These are phyloP conservation scores for Durotheca rogersii DNA, from an alignment of 495 filamentous ascomycete genomes.

Conservation along the genomic window DNA sequence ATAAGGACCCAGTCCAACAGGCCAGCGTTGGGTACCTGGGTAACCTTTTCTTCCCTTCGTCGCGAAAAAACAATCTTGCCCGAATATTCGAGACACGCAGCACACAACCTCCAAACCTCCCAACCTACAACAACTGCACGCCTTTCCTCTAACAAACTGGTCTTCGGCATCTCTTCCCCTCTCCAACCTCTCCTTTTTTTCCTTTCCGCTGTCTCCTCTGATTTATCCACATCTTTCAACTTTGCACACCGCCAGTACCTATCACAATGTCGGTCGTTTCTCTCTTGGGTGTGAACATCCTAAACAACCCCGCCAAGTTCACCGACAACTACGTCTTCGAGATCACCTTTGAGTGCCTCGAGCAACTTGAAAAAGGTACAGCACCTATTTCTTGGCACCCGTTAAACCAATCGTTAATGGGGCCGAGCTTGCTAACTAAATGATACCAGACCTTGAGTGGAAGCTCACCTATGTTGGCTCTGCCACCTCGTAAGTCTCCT, in stretches of 20 bases:
- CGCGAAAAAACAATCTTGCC: too few relatives aligned
- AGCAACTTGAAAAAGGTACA: slow-evolving; percentile 83
- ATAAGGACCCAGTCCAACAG: slow-evolving; percentile 12
- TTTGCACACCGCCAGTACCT: slow-evolving; percentile 17
- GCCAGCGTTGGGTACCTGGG: not conserved
- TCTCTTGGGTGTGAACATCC: slow-evolving; percentile 87
- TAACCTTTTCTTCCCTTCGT: not conserved
- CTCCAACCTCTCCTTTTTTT: not conserved
- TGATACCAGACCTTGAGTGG: slow-evolving; percentile 87
- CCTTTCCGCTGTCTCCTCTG: not conserved
- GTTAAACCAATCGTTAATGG: too few relatives aligned
- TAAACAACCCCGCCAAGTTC: slow-evolving; percentile 95
- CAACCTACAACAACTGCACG: not conserved
- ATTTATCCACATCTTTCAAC: not conserved
- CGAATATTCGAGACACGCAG: slow-evolving; percentile 13
- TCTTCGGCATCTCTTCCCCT: not conserved
- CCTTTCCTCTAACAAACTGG: slow-evolving; percentile 1
- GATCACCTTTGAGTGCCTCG: slow-evolving; percentile 97
- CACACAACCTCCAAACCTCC: slow-evolving; percentile 16
- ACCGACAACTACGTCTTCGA: slow-evolving; percentile 89
- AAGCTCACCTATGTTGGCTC: slow-evolving; percentile 98
- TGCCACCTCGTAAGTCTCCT: slow-evolving; percentile 77
- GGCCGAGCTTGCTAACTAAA: slow-evolving; percentile 3
- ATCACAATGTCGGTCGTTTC: slow-evolving; percentile 92
- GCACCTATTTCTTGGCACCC: not conserved